Percentiles rank a stretch among this genome's conserved stretches.
Conservation (phyloP, 108 stramenopile genomes). For the Licmophora abbreviata region DNA sequence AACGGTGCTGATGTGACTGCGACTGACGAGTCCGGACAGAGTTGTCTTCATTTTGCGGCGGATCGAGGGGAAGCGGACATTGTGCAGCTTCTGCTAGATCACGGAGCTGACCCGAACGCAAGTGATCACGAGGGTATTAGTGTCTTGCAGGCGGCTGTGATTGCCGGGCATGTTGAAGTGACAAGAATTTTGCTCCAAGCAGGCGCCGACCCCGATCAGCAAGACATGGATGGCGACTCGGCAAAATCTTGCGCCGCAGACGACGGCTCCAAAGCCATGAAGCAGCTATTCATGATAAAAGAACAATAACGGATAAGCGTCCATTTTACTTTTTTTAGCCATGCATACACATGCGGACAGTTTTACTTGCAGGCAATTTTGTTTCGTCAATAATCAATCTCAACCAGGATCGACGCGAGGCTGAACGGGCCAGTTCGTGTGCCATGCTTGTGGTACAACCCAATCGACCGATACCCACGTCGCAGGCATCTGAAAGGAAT, state of each 20-base stretch:
- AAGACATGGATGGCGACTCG: constrained; percentile 75
- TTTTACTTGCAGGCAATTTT: constrained; percentile 6
- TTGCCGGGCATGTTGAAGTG: constrained; percentile 55
- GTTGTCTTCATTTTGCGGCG: constrained; percentile 71
- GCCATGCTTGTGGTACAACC: constrained; percentile 33
- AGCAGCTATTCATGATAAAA: constrained; percentile 27
- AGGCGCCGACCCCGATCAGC: constrained; percentile 71
- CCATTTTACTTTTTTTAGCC: too few relatives aligned
- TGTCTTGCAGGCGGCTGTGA: constrained; percentile 70
- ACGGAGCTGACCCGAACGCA: constrained; percentile 61
- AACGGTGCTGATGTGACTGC: constrained; percentile 28
- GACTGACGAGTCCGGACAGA: constrained; percentile 57
- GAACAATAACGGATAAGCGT: too few relatives aligned
- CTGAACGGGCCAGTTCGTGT: constrained; percentile 43
- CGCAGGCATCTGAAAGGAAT: constrained; percentile 46
- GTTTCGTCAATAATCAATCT: constrained; percentile 24
- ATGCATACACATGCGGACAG: too few relatives aligned
- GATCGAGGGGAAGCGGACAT: constrained; percentile 60
- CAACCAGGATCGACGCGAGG: constrained; percentile 38
- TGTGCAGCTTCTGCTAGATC: constrained; percentile 36
- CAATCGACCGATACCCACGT: constrained; percentile 37
- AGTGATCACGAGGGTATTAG: constrained; percentile 66
- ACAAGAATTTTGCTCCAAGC: constrained; percentile 42
- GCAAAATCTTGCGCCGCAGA: constrained; percentile 54
- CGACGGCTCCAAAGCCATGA: constrained; percentile 39